Evolutionary conservation across 1,139 yeast genomes (phyloP).

Genomic region (Kodamaea fungicola): DNA sequence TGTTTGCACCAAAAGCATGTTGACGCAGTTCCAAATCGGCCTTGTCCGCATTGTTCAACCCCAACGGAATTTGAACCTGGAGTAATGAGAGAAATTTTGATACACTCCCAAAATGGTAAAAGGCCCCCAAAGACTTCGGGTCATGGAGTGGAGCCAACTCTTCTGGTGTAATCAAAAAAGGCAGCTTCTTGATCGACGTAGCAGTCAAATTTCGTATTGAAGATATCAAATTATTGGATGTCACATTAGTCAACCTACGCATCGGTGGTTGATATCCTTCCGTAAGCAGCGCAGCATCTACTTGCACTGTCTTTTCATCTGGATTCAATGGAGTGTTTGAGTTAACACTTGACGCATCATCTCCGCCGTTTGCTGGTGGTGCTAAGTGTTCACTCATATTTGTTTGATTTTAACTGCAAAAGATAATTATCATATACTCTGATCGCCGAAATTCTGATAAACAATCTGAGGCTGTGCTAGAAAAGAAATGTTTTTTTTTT

Average conservation of each 20-base stretch:
- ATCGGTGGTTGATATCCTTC: constrained; percentile 1
- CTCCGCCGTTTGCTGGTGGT: constrained; percentile 2
- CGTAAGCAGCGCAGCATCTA: constrained; percentile 2
- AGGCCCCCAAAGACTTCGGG: constrained; percentile 45
- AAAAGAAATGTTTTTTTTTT: no score
- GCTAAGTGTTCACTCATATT: neutral
- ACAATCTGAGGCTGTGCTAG: no score
- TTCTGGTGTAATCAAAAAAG: constrained; percentile 17
- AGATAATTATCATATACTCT: no score
- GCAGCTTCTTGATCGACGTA: constrained; percentile 1
- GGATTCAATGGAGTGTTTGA: constrained; percentile 14
- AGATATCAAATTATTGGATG: constrained; percentile 1
- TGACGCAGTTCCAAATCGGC: constrained; percentile 34
- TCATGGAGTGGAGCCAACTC: constrained; percentile 46
- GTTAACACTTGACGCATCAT: constrained; percentile 12
- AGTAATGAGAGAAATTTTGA: constrained; percentile 24
- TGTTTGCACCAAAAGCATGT: constrained; percentile 60
- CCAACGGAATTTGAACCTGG: constrained; percentile 39
- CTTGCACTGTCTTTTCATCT: neutral
- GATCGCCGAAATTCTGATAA: no score
- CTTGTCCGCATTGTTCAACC: constrained; percentile 36
- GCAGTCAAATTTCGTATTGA: constrained; percentile 6
- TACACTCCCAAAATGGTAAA: constrained; percentile 44
- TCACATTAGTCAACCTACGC: neutral
- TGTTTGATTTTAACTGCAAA: no score